Percentiles rank a stretch among this genome's conserved stretches.
phyloP scores from a whole-genome alignment of 2,329 filamentous ascomycete species.

The Aspergillus ibericus region DNA sequence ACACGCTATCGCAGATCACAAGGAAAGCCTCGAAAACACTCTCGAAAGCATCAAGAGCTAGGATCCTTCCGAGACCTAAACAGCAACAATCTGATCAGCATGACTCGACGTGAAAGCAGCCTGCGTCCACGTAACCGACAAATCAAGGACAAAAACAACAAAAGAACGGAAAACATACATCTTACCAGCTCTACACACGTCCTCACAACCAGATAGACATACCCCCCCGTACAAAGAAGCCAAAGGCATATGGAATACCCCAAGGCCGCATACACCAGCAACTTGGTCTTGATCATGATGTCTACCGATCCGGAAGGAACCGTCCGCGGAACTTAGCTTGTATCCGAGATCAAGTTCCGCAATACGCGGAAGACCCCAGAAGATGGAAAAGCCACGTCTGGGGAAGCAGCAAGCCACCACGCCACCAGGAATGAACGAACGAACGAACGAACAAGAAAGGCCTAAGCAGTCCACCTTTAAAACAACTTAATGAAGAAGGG shows the following conservation, averaged over 20 bases:
- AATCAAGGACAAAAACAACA: background rate
- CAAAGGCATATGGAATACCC: background rate
- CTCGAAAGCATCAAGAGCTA: background rate
- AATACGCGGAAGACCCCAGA: too few relatives aligned
- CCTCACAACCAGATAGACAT: background rate
- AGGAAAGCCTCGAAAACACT: background rate
- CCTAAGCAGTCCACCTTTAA: too few relatives aligned
- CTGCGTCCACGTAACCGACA: background rate
- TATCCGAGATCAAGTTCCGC: too few relatives aligned
- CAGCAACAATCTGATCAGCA: background rate
- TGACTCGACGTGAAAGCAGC: background rate
- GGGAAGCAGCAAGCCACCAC: too few relatives aligned
- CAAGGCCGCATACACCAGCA: background rate
- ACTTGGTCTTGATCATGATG: background rate
- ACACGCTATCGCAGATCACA: background rate
- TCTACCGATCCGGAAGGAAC: background rate
- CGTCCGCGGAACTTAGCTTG: too few relatives aligned
- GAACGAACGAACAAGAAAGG: too few relatives aligned
- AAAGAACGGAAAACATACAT: background rate
- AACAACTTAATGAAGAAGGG: too few relatives aligned
- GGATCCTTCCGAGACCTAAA: background rate
- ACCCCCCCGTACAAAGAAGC: background rate
- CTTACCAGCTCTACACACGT: background rate
- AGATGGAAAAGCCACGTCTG: too few relatives aligned
- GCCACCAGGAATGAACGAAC: too few relatives aligned